A percentile compares a stretch with the other conserved stretches of the same genome.
Conservation (phyloP, 352 stramenopile species). For the Phytophthora uliginosa region DNA sequence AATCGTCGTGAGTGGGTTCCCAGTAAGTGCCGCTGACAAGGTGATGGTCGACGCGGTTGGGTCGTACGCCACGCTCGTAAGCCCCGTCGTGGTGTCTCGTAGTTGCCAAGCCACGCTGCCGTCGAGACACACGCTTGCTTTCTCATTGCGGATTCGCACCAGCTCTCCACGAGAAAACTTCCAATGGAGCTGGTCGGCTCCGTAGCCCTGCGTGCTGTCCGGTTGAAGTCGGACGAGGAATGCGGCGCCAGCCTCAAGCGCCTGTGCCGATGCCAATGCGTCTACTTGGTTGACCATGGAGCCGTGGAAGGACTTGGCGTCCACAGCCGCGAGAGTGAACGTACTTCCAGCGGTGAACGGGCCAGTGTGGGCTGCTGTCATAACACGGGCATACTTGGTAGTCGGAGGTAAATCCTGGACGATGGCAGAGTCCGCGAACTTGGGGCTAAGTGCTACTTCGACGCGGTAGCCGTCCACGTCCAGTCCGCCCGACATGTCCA, state of each 20-base stretch:
- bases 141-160: conserved; percentile 66
- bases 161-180: conserved; percentile 73
- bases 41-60: conserved; percentile 41
- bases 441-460: conserved; percentile 36
- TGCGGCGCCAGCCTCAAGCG: conserved; percentile 32
- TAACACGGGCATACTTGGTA: conserved; percentile 70
- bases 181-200: conserved; percentile 38
- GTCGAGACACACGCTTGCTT: conserved; percentile 76
- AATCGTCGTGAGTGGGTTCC: conserved; percentile 36
- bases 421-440: conserved; percentile 23
- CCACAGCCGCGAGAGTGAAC: conserved; percentile 73
- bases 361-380: conserved; percentile 71
- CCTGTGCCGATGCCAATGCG: conserved; percentile 51
- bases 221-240: conserved; percentile 69
- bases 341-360: conserved; percentile 69
- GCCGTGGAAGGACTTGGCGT: conserved; percentile 55
- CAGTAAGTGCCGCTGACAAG: conserved; percentile 45
- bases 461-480: conserved; percentile 69
- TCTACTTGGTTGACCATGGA: conserved; percentile 57
- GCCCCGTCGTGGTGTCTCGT: conserved; percentile 31
- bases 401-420: conserved; percentile 40
- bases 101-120: conserved; percentile 59
- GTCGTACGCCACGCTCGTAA: conserved; percentile 49
- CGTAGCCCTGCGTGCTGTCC: conserved; percentile 45
- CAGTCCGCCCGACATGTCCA: conserved; percentile 61